Conservation (phyloP, 441 rosid species). For the Erysimum cheiri region DNA sequence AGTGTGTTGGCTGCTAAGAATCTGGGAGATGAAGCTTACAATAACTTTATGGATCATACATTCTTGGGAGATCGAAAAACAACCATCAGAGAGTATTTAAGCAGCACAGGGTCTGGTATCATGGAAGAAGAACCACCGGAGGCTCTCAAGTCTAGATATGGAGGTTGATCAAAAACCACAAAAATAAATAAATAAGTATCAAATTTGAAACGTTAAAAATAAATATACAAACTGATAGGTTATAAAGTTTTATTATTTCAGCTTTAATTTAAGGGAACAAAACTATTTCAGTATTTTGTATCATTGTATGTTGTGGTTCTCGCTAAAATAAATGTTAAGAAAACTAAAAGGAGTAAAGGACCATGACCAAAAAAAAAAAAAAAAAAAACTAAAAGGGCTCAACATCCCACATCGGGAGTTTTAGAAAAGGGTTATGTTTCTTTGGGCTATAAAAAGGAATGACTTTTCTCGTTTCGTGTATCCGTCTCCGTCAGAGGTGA, state of each 20-base stretch:
- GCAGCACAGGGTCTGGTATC: conserved; percentile 74
- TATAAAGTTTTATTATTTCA: no score
- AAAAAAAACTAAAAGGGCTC: not conserved
- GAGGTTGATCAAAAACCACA: conserved; percentile 51
- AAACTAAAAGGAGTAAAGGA: no score
- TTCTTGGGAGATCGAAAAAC: conserved; percentile 78
- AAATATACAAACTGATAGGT: not conserved
- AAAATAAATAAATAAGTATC: not conserved
- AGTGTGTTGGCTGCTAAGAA: conserved; percentile 94
- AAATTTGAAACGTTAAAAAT: not conserved
- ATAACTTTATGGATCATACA: conserved; percentile 86
- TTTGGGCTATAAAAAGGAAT: not conserved
- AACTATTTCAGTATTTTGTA: no score
- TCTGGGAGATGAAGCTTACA: conserved; percentile 63
- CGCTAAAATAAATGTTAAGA: not conserved
- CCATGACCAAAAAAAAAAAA: no score
- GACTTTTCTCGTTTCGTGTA: rapidly evolving
- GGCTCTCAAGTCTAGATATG: conserved; percentile 75
- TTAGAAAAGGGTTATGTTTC: not conserved
- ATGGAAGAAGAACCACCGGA: conserved; percentile 94
- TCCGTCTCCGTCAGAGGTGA: conserved; percentile 78
- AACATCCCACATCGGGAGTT: conserved; percentile 42
- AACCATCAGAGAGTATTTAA: conserved; percentile 68
- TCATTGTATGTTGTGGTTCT: not conserved
- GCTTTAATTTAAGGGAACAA: no score